Evolutionary conservation across 441 rosid genomes (phyloP), one percentile per base, ranked within the genome.

Genomic region (Viola pubescens): DNA sequence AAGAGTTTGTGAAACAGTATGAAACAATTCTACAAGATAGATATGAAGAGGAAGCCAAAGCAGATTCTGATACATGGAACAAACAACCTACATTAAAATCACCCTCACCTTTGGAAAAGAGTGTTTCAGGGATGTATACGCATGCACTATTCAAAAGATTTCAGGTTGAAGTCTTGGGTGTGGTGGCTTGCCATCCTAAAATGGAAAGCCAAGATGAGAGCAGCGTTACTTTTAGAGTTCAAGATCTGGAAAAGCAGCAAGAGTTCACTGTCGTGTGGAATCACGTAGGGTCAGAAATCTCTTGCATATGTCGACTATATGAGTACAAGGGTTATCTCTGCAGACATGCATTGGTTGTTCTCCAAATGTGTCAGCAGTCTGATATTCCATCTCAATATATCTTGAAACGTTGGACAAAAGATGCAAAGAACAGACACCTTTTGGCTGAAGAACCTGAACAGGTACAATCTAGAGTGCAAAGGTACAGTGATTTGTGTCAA

Each of bases 11-110:
- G 66, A 87, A 82, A 69, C 82, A 75, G 59, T 85, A 87, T 59
- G 95, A 83, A 65, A 60, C 73, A 12, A 70, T 89, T 70, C 48
- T 89, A 66, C 88, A 66, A 69, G 97, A 89, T 68, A 79, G 91
- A 70, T 89, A 77, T 60, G 95, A 89, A 62, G 97, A 89, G 71
- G 97, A 89, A 81, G 83, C 91, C 61, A 89, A 82, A 70, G 95
- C 95, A 46, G 95, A 89, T 73, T 80, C 82, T 10, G 97, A 89
- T 75, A 80, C 83, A 11, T 80, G 94, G 95, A 87, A 82, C 75
- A 86, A 81, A 69, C 89, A 78, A 64, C 89, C 95, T 13, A 54
- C 79, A 38, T 44, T 89, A 70, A 89, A 75, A 77, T 89, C 95
- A 65, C 95, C 97, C 3, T 89, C 97, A 0, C 97, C 95, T 13